A percentile compares a stretch with the other conserved stretches of the same genome.
Conservation (phyloP, 2,329 filamentous ascomycete species). For the Colletotrichum sp. region DNA sequence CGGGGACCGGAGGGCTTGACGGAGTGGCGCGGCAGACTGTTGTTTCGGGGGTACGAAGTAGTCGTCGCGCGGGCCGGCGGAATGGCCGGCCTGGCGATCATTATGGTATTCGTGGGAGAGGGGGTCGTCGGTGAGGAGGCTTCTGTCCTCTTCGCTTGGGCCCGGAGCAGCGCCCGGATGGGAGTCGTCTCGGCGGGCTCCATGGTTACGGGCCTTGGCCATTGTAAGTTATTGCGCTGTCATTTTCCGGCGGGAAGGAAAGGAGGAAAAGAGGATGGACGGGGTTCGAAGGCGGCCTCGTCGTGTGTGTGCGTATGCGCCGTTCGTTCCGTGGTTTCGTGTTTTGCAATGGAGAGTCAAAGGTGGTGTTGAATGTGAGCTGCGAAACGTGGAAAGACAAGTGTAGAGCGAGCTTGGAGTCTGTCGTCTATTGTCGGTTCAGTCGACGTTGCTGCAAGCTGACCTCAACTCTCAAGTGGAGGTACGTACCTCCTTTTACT, state of each 20-base stretch:
- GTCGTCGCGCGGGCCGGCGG: slow-evolving; percentile 10
- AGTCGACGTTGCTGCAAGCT: slow-evolving; percentile 21
- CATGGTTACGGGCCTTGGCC: slow-evolving; percentile 23
- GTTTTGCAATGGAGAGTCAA: background rate
- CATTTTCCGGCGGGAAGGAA: slow-evolving; percentile 16
- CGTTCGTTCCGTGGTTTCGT: background rate
- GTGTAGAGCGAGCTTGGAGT: background rate
- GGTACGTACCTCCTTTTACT: slow-evolving; percentile 1
- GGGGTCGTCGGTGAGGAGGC: slow-evolving; percentile 25
- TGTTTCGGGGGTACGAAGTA: slow-evolving; percentile 6
- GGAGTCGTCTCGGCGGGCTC: slow-evolving; percentile 20
- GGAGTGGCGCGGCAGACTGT: background rate
- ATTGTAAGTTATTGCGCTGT: slow-evolving; percentile 24
- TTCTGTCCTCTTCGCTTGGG: slow-evolving; percentile 25
- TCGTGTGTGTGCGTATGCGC: background rate
- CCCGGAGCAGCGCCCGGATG: slow-evolving; percentile 8
- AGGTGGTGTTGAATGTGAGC: background rate
- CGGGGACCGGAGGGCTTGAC: slow-evolving; percentile 23
- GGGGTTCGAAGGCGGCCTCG: background rate
- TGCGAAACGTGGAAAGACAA: background rate
- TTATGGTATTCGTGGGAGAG: slow-evolving; percentile 18
- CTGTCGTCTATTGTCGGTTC: slow-evolving; percentile 1
- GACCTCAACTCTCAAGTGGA: background rate
- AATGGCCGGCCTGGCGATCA: background rate
- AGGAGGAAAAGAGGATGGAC: background rate